Evolutionary conservation across 2,329 filamentous ascomycete species (phyloP).

Genomic region (Emergomyces africanus): DNA sequence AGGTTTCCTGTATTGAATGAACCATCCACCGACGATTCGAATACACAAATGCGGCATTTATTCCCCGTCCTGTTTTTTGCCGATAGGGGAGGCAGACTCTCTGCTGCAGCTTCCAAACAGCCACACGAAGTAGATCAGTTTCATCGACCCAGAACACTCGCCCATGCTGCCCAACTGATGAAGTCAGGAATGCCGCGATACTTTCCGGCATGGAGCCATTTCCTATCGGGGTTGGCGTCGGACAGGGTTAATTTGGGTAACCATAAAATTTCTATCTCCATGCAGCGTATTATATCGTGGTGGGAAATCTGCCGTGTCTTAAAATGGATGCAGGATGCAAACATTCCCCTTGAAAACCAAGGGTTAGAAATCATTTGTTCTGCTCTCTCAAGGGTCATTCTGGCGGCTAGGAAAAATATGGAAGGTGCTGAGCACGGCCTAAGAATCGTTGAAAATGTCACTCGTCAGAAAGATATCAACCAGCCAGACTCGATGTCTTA

Average conservation of each 20-base stretch:
- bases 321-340: slow-evolving; percentile 22
- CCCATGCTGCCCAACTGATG: slow-evolving; percentile 27
- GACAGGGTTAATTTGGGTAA: neutral
- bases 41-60: slow-evolving; percentile 9
- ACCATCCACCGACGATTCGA: neutral
- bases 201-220: slow-evolving; percentile 23
- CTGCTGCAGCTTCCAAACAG: neutral
- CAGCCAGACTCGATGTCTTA: neutral
- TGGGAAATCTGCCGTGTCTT: slow-evolving; percentile 22
- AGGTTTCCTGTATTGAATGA: slow-evolving; percentile 15
- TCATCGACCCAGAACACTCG: slow-evolving; percentile 18
- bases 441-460: slow-evolving; percentile 5
- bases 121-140: slow-evolving; percentile 5
- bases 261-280: slow-evolving; percentile 3
- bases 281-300: slow-evolving; percentile 27
- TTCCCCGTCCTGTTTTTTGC: slow-evolving; percentile 4
- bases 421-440: slow-evolving; percentile 17
- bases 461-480: slow-evolving; percentile 8
- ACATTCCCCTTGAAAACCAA: slow-evolving; percentile 19
- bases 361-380: slow-evolving; percentile 25
- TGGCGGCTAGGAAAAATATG: slow-evolving; percentile 18
- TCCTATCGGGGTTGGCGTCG: slow-evolving; percentile 20
- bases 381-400: slow-evolving; percentile 24
- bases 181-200: slow-evolving; percentile 18
- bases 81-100: neutral